Percentiles rank a stretch among this genome's conserved stretches.
phyloP scores from a whole-genome alignment of 2,329 filamentous ascomycete species.

The Plenodomus biglobosus region DNA sequence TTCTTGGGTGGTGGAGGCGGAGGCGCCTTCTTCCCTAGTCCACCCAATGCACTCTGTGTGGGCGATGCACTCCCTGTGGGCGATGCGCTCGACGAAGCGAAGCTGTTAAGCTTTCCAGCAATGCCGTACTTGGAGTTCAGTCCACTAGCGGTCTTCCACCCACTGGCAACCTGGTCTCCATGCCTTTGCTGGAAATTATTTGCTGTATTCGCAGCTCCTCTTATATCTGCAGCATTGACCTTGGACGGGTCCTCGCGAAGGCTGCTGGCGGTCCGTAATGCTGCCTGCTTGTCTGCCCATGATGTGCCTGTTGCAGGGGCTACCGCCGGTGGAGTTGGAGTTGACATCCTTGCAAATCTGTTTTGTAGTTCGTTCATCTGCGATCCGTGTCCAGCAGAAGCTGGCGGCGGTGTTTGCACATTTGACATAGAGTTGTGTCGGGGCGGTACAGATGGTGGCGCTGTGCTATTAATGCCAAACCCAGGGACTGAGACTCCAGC shows the following conservation, averaged over 20 bases:
- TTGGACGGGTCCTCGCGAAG: conserved; percentile 64
- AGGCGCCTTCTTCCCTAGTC: conserved; percentile 55
- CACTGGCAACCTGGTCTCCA: conserved; percentile 66
- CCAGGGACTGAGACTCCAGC: conserved; percentile 78
- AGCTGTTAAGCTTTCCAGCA: conserved; percentile 52
- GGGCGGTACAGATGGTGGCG: conserved; percentile 36
- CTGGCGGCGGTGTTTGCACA: conserved; percentile 21
- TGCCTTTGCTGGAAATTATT: conserved; percentile 72
- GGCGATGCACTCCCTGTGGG: conserved; percentile 32
- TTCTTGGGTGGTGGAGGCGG: conserved; percentile 63
- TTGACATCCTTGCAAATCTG: conserved; percentile 56
- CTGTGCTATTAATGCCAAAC: conserved; percentile 66
- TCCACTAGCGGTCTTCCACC: conserved; percentile 58
- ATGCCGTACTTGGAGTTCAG: conserved; percentile 65
- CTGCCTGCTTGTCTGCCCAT: conserved; percentile 64
- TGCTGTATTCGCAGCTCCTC: conserved; percentile 60
- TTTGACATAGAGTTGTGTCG: conserved; percentile 40
- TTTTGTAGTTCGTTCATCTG: conserved; percentile 69
- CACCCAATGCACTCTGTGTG: conserved; percentile 23
- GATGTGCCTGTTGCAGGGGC: conserved; percentile 57
- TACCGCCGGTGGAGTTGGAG: conserved; percentile 33
- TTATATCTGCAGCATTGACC: conserved; percentile 62
- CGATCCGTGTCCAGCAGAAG: conserved; percentile 26
- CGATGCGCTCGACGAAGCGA: conserved; percentile 26
- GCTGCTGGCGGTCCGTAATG: conserved; percentile 61